Percentiles rank a stretch among this genome's conserved stretches.
phyloP scores from a whole-genome alignment of 352 stramenopile species.

The Pythium brassicae region DNA sequence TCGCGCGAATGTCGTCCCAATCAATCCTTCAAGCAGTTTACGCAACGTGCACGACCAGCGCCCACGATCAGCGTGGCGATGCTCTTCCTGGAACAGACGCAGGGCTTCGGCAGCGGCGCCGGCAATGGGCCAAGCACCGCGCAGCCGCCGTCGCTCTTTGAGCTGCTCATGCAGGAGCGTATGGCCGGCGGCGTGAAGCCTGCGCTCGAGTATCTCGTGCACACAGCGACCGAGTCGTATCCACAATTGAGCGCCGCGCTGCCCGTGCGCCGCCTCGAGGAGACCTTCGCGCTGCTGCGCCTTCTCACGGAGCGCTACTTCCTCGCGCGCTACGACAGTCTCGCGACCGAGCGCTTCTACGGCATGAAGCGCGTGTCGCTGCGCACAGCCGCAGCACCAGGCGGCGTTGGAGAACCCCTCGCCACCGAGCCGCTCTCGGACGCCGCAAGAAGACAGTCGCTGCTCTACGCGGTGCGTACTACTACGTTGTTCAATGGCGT shows the following conservation, averaged over 20 bases:
- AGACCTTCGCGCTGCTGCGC: constrained; percentile 71
- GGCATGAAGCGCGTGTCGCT: constrained; percentile 80
- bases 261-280: constrained; percentile 67
- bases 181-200: constrained; percentile 76
- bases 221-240: constrained; percentile 70
- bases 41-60: not conserved
- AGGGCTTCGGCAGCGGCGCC: constrained; percentile 42
- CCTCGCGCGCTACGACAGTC: constrained; percentile 64
- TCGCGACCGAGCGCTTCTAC: constrained; percentile 83
- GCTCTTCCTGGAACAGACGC: constrained; percentile 79
- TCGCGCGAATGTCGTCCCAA: constrained; percentile 3
- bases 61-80: constrained; percentile 21
- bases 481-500: not conserved
- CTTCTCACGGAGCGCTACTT: constrained; percentile 69
- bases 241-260: constrained; percentile 47
- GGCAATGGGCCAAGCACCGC: constrained; percentile 6
- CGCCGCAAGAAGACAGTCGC: constrained; percentile 38
- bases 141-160: constrained; percentile 66
- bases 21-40: not conserved
- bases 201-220: constrained; percentile 69
- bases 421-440: constrained; percentile 38
- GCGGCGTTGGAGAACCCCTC: constrained; percentile 2
- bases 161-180: constrained; percentile 85
- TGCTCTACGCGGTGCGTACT: constrained; percentile 50
- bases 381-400: not conserved